Evolutionary conservation across 768 basidiomycete genomes (phyloP).

Genomic region (Termitomyces sp.): DNA sequence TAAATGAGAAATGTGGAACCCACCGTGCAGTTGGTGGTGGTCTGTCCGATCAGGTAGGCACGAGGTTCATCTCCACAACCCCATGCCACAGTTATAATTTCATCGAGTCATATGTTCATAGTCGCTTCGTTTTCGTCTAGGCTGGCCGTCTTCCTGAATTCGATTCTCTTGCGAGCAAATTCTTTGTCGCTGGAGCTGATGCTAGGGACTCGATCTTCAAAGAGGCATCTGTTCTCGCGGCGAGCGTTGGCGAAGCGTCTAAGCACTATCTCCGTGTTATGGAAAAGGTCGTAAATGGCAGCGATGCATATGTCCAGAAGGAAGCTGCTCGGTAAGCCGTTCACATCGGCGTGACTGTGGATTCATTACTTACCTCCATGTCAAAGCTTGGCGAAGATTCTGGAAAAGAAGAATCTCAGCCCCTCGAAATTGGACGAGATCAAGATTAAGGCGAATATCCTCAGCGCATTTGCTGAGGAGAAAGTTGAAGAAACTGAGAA

Average conservation of each 20-base stretch:
- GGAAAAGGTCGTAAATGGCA: constrained; percentile 75
- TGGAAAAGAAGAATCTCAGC: constrained; percentile 74
- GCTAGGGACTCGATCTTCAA: constrained; percentile 59
- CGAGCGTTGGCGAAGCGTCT: constrained; percentile 46
- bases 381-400: constrained; percentile 66
- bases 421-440: constrained; percentile 87
- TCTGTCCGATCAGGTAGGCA: constrained; percentile 60
- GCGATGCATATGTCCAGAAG: constrained; percentile 78
- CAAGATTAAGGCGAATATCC: constrained; percentile 87
- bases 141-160: constrained; percentile 80
- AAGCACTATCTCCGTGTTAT: constrained; percentile 88
- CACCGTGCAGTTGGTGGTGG: constrained; percentile 80
- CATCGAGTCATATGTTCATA: background rate
- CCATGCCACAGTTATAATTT: background rate
- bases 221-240: constrained; percentile 56
- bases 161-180: constrained; percentile 73
- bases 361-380: constrained; percentile 13
- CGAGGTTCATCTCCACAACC: background rate
- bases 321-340: constrained; percentile 71
- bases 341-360: constrained; percentile 10
- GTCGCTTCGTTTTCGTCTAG: constrained; percentile 28
- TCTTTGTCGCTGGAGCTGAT: constrained; percentile 57
- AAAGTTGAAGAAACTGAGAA: constrained; percentile 31
- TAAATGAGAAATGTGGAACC: constrained; percentile 88
- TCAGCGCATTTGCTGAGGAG: constrained; percentile 54